Base-by-base conservation (phyloP, 2,329 filamentous ascomycete genomes). In the Truncatella angustata region DNA sequence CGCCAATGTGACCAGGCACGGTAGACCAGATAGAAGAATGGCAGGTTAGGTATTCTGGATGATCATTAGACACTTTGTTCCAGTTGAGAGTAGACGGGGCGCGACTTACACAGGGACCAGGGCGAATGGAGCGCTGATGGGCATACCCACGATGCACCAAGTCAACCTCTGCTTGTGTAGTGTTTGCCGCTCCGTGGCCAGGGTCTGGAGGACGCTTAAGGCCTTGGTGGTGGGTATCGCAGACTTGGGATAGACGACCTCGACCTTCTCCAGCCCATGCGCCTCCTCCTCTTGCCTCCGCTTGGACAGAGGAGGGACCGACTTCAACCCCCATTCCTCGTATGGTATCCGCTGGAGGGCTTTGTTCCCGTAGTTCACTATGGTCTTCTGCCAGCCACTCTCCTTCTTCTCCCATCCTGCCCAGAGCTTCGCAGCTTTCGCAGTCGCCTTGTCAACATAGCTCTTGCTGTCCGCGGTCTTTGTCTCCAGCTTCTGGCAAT, bases 291-390 rank as follows among this genome's bases (percentile, higher is more conserved):
- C 75, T 60, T 82, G 79, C 53, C 85, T 79, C 59, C 83, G 80
- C 52, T 83, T 75, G 37, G 85, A 90, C 60, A 96, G 77, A 20
- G 92, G 87, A 40, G 94, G 94, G 49, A 99, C 86, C 32, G 91
- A 96, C 74, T 97, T 97, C 60, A 99, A 79, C 0, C 90, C 91
- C 94, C 94, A 99, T 86, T 99, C 94, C 72, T 97, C 90, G 68
- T 90, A 97, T 3, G 94, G 90, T 63, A 99, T 96, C 56, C 90
- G 84, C 62, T 90, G 86, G 55, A 99, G 82, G 14, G 90, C 84
- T 45, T 84, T 77, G 72, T 99, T 97, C 51, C 94, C 94, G 70
- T 93, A 95, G 54, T 81, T 79, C 49, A 94, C 93, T 18, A 97
- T 79, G 61, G 84, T 84, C 66, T 88, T 91, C 76, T 97, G 91